Conservation (phyloP, 2,329 filamentous ascomycete genomes). For the Sporothrix dimorphospora region DNA sequence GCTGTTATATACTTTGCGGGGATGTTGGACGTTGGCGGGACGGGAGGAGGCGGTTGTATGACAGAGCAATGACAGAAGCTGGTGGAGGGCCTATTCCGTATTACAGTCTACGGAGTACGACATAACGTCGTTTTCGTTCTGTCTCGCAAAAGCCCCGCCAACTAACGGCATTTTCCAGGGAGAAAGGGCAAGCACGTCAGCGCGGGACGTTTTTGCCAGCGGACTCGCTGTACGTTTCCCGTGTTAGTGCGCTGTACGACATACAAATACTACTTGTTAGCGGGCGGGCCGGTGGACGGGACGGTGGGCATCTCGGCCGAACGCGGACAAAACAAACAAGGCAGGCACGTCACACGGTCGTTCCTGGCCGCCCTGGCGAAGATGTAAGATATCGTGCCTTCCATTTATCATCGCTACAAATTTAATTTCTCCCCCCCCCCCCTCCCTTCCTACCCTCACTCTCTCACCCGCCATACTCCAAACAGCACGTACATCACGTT, state of each 20-base stretch:
- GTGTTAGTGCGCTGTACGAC: neutral
- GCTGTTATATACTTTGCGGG: neutral
- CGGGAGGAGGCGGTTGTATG: neutral
- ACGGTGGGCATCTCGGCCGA: neutral
- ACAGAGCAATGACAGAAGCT: neutral
- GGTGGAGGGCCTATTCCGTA: constrained; percentile 9
- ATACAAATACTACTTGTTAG: neutral
- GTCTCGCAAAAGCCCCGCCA: constrained; percentile 8
- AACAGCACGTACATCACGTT: constrained; percentile 6
- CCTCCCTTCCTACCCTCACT: neutral
- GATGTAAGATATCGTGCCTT: neutral
- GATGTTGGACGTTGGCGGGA: neutral
- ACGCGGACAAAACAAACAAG: constrained; percentile 14
- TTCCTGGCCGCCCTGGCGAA: neutral
- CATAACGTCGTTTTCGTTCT: neutral
- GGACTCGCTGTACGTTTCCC: neutral
- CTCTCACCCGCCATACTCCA: neutral
- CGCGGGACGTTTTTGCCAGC: constrained; percentile 2
- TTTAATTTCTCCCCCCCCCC: neutral
- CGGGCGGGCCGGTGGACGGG: neutral
- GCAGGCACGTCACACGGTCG: neutral
- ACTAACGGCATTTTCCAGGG: neutral
- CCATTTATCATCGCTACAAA: neutral
- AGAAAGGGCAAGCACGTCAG: neutral
- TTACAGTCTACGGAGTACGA: neutral